Base-by-base conservation (phyloP, 2,329 filamentous ascomycete species). In the Elsinoe batatas region DNA sequence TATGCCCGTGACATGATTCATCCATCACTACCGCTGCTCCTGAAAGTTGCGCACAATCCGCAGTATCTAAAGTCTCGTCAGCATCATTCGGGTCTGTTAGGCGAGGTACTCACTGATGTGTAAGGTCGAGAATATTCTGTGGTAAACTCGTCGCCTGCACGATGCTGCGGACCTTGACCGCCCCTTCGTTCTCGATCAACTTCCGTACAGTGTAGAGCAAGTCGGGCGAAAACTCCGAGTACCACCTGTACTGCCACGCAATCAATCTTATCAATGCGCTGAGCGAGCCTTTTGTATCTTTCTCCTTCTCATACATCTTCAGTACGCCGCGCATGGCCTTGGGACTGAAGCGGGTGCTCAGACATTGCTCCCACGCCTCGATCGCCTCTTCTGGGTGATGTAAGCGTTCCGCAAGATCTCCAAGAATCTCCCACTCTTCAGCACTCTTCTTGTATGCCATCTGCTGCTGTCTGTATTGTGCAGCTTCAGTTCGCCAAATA, bases 201-300 rank as follows among this genome's bases (percentile, higher is more conserved):
- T 88, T 90, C 59, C 93, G 85, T 65, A 97, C 88, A 2, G 88
- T 85, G 70, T 84, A 88, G 54, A 98, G 80, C 42, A 98, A 79
- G 61, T 91, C 84, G 0, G 93, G 93, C 15, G 91, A 96, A 73
- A 98, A 98, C 82, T 98, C 93, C 56, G 91, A 96, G 74, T 98
- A 98, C 93, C 93, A 98, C 63, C 93, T 80, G 73, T 96, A 98
- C 73, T 98, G 93, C 93, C 93, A 98, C 11, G 91, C 93, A 33
- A 97, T 88, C 40, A 98, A 76, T 53, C 90, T 79, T 61, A 98
- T 96, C 57, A 96, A 77, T n/a, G 88, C 84, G 26, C 84, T 86
- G 5, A 97, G 79, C 57, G 85, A 88, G 58, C 90, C 87, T 59
- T 89, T 78, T 3, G 88, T 90, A 71, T 88, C 88, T 65, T 86